These are phyloP conservation scores for Letharia columbiana DNA, from an alignment of 495 filamentous ascomycete species.

Conservation along the genomic window DNA sequence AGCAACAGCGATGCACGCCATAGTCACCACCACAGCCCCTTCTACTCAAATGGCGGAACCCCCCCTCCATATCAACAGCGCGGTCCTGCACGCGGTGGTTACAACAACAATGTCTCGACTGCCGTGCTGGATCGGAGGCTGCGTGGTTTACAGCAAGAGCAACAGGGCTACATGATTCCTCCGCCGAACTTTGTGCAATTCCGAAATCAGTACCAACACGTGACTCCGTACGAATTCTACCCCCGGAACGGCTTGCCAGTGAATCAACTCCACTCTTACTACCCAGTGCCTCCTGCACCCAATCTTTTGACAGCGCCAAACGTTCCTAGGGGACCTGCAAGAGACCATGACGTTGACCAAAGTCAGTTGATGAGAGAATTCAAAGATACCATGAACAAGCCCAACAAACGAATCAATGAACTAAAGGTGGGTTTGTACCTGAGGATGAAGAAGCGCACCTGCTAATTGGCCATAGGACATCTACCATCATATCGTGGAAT, in stretches of 20 bases:
- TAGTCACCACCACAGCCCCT: constrained; percentile 48
- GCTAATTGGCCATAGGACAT: constrained; percentile 55
- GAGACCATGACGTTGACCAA: constrained; percentile 57
- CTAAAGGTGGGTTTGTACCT: constrained; percentile 52
- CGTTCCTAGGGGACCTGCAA: constrained; percentile 43
- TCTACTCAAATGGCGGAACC: constrained; percentile 46
- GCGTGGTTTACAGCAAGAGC: constrained; percentile 41
- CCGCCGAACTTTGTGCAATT: constrained; percentile 33
- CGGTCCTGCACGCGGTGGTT: constrained; percentile 33
- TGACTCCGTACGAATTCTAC: constrained; percentile 35
- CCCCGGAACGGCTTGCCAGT: constrained; percentile 33
- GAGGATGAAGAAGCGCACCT: not conserved
- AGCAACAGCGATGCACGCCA: constrained; percentile 46
- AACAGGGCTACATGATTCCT: constrained; percentile 35
- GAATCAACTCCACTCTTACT: constrained; percentile 33
- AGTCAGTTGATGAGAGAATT: constrained; percentile 77
- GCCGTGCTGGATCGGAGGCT: constrained; percentile 42
- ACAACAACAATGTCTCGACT: constrained; percentile 32
- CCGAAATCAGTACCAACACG: constrained; percentile 32
- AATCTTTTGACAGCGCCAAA: constrained; percentile 29
- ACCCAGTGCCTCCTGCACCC: constrained; percentile 26
- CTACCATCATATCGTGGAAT: constrained; percentile 83
- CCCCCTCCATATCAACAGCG: constrained; percentile 40
- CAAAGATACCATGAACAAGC: constrained; percentile 56
- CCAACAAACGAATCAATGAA: constrained; percentile 65